Conservation (phyloP, 2,329 filamentous ascomycete genomes). For the Shiraia sp. region DNA sequence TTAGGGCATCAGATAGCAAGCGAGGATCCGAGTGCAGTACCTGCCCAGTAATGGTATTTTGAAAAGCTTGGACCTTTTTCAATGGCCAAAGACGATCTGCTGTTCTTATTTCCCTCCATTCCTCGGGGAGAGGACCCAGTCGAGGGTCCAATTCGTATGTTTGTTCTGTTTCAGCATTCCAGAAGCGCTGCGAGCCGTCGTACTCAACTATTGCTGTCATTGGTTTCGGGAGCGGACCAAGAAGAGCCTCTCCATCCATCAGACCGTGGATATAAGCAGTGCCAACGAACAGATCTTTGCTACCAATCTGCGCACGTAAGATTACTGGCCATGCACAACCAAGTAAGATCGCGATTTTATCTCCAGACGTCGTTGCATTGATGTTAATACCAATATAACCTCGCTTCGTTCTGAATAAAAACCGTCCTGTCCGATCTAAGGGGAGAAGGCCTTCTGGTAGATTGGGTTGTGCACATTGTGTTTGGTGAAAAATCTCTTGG, state of each 20-base stretch:
- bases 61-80: neutral
- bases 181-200: neutral
- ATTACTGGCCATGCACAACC: neutral
- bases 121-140: neutral
- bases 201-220: neutral
- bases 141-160: neutral
- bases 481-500: too few relatives aligned
- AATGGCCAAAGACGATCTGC: neutral
- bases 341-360: neutral
- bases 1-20: neutral
- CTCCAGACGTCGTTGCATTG: neutral
- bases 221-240: neutral
- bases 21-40: constrained; percentile 3
- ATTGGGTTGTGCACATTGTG: neutral
- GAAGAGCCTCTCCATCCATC: constrained; percentile 4
- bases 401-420: constrained; percentile 1
- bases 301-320: neutral
- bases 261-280: constrained; percentile 4
- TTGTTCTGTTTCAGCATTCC: neutral
- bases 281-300: neutral
- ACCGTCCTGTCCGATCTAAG: neutral
- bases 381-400: constrained; percentile 1
- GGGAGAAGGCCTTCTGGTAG: neutral
- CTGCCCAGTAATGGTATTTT: neutral
- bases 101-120: neutral